Conservation (phyloP, 108 stramenopile species). For the Craspedostauros australis region DNA sequence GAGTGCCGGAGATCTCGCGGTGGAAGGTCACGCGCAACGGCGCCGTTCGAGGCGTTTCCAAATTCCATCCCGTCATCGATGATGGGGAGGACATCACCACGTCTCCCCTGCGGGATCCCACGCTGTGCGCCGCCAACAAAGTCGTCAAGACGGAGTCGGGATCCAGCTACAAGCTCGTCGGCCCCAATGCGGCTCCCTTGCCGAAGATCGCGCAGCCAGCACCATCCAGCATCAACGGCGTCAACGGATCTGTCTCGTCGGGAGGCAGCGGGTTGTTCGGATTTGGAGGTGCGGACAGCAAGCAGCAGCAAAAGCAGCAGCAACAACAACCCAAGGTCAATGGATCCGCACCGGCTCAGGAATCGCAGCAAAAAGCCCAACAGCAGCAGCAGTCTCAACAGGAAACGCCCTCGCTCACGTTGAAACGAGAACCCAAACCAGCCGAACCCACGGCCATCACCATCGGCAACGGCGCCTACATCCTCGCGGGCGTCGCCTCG, state of each 20-base stretch:
- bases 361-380: too few relatives aligned
- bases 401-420: slow-evolving; percentile 18
- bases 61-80: slow-evolving; percentile 47
- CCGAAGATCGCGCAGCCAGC: too few relatives aligned
- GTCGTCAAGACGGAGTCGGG: slow-evolving; percentile 56
- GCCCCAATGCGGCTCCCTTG: too few relatives aligned
- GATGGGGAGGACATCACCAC: slow-evolving; percentile 63
- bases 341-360: too few relatives aligned
- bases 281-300: not conserved
- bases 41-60: slow-evolving; percentile 34
- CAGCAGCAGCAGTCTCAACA: not conserved
- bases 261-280: not conserved
- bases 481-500: slow-evolving; percentile 30
- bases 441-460: too few relatives aligned
- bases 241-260: too few relatives aligned
- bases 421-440: too few relatives aligned
- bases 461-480: slow-evolving; percentile 40
- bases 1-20: too few relatives aligned
- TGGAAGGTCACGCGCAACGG: slow-evolving; percentile 23
- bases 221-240: too few relatives aligned
- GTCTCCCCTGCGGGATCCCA: slow-evolving; percentile 38
- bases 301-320: too few relatives aligned
- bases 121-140: slow-evolving; percentile 22
- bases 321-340: too few relatives aligned
- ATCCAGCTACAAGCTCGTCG: slow-evolving; percentile 56